Percentiles rank a stretch among this genome's conserved stretches.
Conservation (phyloP, 208 protist genomes). For the Trypanosoma lewisi region DNA sequence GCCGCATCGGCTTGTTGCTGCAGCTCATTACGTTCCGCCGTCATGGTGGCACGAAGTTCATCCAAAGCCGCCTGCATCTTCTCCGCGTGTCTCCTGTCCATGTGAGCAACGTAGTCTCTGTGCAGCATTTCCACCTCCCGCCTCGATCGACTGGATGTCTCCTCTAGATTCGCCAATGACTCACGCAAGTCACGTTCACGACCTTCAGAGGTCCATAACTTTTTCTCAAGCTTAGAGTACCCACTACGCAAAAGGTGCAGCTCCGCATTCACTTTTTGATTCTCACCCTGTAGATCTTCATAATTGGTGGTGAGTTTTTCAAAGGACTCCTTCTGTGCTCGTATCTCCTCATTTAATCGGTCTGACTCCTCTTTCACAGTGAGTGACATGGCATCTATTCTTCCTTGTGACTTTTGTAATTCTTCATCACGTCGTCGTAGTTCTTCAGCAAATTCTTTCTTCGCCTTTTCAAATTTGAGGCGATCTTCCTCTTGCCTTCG, state of each 20-base stretch:
- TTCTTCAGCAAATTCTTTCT: neutral
- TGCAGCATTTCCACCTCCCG: constrained; percentile 8
- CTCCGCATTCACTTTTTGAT: neutral
- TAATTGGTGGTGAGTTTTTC: constrained; percentile 2
- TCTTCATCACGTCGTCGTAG: constrained; percentile 15
- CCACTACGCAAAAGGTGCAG: constrained; percentile 2
- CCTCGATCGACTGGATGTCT: constrained; percentile 10
- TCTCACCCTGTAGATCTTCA: neutral
- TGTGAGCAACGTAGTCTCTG: neutral
- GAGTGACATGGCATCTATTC: constrained; percentile 30
- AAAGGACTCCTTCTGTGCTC: neutral
- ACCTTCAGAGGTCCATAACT: constrained; percentile 3
- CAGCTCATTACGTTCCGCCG: constrained; percentile 23
- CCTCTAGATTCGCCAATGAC: constrained; percentile 4
- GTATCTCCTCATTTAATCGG: constrained; percentile 10
- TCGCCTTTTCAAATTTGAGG: neutral
- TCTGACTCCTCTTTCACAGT: constrained; percentile 12
- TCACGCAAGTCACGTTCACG: constrained; percentile 7
- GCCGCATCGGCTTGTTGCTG: constrained; percentile 19
- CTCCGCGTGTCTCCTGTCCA: constrained; percentile 8
- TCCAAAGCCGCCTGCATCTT: constrained; percentile 15
- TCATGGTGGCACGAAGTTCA: constrained; percentile 14
- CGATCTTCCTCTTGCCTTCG: neutral
- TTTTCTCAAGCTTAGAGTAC: constrained; percentile 24
- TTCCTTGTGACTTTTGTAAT: constrained; percentile 17